Base-by-base conservation (phyloP, 179 eudicot species). In the Camellia oleifera region DNA sequence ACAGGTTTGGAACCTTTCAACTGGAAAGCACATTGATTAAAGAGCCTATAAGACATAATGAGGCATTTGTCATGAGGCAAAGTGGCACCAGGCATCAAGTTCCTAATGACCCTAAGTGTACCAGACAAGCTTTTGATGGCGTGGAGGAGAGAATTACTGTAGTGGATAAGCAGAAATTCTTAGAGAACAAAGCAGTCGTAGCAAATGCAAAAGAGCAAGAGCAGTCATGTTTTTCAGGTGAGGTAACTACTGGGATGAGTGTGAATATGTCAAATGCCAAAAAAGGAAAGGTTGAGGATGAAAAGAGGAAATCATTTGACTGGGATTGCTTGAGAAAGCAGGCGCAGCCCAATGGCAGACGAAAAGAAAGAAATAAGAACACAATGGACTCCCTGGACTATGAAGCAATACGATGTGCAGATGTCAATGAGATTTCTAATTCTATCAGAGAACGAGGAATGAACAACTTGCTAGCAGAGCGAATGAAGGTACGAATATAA, bases 391-490 rank as follows among this genome's bases (percentile, higher is more conserved):
- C 97, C 4, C 52, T 92, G 67, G 92, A 96, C 83, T 96, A 92
- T 87, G 96, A 92, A 85, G 92, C 93, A 81, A 84, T 96, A 11
- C 82, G 90, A 72, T 81, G 80, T 73, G 97, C 97, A 72, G 79
- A 85, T 74, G 96, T 91, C 69, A 78, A 78, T 63, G 93, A 89
- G 83, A 91, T 96, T 68, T 88, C 99, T 50, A 86, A 89, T 3
- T 78, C 94, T 18, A 94, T 96, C 58, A 89, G 87, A 84, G 97
- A 88, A 78, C 82, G 99, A 76, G 99, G 99, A 67, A 94, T 94
- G 98, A 91, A 92, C 86, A 94, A 96, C 77, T 84, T 86, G 91
- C 89, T 96, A 20, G 97, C 99, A 45, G 91, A 83, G 69, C 81
- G 98, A 64, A 96, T 94, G 48, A 88, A 96, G 98, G 99, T 96